phyloP scores from a whole-genome alignment of 1,284 basidiomycete species.

The Fomitiporia mediterranea region DNA sequence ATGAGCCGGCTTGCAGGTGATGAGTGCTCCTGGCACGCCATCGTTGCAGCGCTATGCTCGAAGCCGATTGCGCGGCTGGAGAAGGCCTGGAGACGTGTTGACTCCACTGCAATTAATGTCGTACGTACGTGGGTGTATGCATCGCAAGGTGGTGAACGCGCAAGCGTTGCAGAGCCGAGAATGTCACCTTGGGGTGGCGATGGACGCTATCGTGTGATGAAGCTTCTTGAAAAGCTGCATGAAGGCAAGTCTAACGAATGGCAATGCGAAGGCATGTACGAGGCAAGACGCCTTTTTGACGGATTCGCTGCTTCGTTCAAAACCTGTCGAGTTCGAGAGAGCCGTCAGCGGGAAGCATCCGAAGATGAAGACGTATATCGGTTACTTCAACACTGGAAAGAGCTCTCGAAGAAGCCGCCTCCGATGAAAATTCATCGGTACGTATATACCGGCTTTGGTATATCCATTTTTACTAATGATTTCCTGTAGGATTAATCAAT shows the following conservation, averaged over 20 bases:
- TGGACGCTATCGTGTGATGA: conserved; percentile 36
- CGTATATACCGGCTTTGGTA: conserved; percentile 24
- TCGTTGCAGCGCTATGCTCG: conserved; percentile 60
- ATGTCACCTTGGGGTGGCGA: conserved; percentile 69
- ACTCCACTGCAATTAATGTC: conserved; percentile 47
- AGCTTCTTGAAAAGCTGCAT: conserved; percentile 41
- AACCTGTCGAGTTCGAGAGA: neutral
- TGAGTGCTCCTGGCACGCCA: conserved; percentile 71
- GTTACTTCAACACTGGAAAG: conserved; percentile 29
- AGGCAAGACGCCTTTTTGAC: conserved; percentile 47
- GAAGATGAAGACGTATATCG: conserved; percentile 39
- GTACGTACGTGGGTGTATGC: conserved; percentile 64
- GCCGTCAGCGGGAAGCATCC: conserved; percentile 44
- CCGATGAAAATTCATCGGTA: conserved; percentile 57
- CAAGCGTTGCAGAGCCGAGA: conserved; percentile 40
- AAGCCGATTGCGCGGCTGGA: conserved; percentile 68
- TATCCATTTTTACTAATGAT: neutral
- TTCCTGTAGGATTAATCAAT: conserved; percentile 64
- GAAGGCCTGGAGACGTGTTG: conserved; percentile 73
- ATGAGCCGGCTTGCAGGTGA: conserved; percentile 62
- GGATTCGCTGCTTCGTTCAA: conserved; percentile 44
- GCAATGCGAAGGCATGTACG: conserved; percentile 36
- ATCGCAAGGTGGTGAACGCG: conserved; percentile 34
- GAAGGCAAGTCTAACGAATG: conserved; percentile 40
- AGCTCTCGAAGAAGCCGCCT: conserved; percentile 27